A percentile compares a stretch with the other conserved stretches of the same genome.
Conservation (phyloP, 2,329 filamentous ascomycete genomes). For the Fusarium nelsonii region DNA sequence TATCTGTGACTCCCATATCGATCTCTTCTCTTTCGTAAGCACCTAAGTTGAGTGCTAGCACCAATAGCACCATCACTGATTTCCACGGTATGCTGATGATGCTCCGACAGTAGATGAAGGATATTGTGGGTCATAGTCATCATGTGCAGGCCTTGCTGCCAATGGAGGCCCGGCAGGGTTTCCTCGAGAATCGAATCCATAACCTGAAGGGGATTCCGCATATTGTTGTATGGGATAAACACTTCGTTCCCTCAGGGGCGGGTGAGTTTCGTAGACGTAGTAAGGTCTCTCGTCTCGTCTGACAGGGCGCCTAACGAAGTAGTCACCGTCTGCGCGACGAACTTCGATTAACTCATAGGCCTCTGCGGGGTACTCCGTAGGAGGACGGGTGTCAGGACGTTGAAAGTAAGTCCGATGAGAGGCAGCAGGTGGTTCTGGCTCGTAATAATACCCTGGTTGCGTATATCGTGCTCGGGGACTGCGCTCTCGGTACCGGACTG, state of each 20-base stretch:
- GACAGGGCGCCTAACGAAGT: conserved; percentile 60
- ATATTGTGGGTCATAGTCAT: conserved; percentile 61
- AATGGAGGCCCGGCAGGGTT: conserved; percentile 6
- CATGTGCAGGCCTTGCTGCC: conserved; percentile 40
- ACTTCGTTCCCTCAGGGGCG: conserved; percentile 22
- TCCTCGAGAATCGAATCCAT: conserved; percentile 14
- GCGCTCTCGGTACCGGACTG: conserved; percentile 24
- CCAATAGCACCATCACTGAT: background rate
- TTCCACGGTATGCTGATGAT: conserved; percentile 7
- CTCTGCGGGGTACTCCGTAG: conserved; percentile 41
- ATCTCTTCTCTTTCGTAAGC: background rate
- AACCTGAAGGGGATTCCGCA: conserved; percentile 2
- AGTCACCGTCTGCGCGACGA: conserved; percentile 59
- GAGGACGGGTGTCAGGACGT: conserved; percentile 5
- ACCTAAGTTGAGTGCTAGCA: background rate
- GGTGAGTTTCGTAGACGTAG: conserved; percentile 45
- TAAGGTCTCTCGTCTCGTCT: conserved; percentile 46
- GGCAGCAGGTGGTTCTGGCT: conserved; percentile 16
- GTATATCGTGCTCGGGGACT: conserved; percentile 22
- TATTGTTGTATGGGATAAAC: conserved; percentile 21
- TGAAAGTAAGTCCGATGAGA: conserved; percentile 29
- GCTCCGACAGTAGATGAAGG: conserved; percentile 45
- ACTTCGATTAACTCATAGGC: conserved; percentile 62
- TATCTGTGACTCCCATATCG: background rate
- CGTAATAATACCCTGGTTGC: conserved; percentile 16